Base-by-base conservation (phyloP, 805 yeast species). In the Hermanozyma aechmeae region DNA sequence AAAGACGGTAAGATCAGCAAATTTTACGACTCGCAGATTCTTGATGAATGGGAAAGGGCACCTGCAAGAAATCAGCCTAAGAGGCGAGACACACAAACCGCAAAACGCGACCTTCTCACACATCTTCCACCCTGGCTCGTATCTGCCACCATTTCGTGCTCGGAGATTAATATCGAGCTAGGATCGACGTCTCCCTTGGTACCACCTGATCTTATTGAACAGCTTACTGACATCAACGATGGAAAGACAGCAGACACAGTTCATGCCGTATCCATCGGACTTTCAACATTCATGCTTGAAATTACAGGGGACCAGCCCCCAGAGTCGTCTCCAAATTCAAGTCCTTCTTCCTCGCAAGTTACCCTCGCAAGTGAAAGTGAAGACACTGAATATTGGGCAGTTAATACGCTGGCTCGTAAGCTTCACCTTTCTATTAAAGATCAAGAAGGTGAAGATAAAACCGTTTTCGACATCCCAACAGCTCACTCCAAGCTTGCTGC, bases 141-240 rank as follows among this genome's bases (percentile, higher is more conserved):
- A 3, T 51, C 48, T 9, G 29, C 45, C 12, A 41, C 44, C 13
- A 15, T 54, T 14, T 29, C 29, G 6, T 16, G 51, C 11, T 27
- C 33, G n/a, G 30, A 37, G 4, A 22, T 45, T 15, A 37, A 37
- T 7, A 23, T 63, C 4, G 31, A 37, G 17, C 28, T 62, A 9
- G 68, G 67, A 0, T 58, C 68, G 2, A 40, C 65, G 13, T 61
- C 67, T 6, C 54, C 61, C 1, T 43, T 62, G 21, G 51, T 61
- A 6, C 60, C 56, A 14, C 4, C 20, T 12, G 22, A 25, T 14
- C 75, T 76, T 1, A 35, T 64, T 7, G 64, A 59, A 15, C 6
- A 19, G 12, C 15, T 17, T 24, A n/a, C 17, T 12, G 3, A 6
- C n/a, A 12, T 7, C 20, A 17, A 17, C 9, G 10, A 10, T 10